Conservation (phyloP, 257 asterid genomes). For the Ophiorrhiza pumila region DNA sequence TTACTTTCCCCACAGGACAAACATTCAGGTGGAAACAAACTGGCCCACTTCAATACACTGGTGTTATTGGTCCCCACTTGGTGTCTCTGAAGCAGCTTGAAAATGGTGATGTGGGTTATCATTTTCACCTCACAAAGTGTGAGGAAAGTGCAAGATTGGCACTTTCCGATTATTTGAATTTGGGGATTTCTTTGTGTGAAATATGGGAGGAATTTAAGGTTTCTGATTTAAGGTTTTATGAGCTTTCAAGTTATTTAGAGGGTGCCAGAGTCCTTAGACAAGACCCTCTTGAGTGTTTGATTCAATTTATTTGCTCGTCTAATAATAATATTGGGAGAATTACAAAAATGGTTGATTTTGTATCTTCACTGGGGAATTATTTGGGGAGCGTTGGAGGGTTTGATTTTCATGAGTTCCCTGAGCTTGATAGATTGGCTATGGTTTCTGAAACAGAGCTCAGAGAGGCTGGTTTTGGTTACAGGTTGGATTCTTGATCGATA, state of each 20-base stretch:
- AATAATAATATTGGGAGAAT: slow-evolving; percentile 85
- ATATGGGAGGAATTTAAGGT: slow-evolving; percentile 72
- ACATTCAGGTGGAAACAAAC: slow-evolving; percentile 91
- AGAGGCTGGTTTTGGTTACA: slow-evolving; percentile 93
- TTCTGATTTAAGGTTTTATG: slow-evolving; percentile 70
- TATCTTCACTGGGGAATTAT: slow-evolving; percentile 62
- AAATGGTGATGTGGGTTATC: slow-evolving; percentile 51
- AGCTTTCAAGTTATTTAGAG: slow-evolving; percentile 57
- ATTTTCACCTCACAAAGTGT: slow-evolving; percentile 38
- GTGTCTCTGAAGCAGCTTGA: slow-evolving; percentile 73
- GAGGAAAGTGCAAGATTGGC: slow-evolving; percentile 38
- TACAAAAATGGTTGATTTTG: slow-evolving; percentile 82
- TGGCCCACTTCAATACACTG: slow-evolving; percentile 68
- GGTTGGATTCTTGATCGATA: slow-evolving; percentile 35
- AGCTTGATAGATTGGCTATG: slow-evolving; percentile 51
- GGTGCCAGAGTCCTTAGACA: slow-evolving; percentile 96
- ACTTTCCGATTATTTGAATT: slow-evolving; percentile 71
- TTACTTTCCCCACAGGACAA: slow-evolving; percentile 96
- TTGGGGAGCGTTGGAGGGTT: slow-evolving; percentile 74
- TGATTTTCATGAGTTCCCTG: slow-evolving; percentile 73
- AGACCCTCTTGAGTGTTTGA: slow-evolving; percentile 86
- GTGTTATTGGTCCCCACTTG: slow-evolving; percentile 68
- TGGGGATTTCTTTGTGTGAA: slow-evolving; percentile 61
- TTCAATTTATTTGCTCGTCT: slow-evolving; percentile 93
- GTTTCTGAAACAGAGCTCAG: slow-evolving; percentile 73